Base-by-base conservation (phyloP, 331 rosid genomes). In the Ulmus americana region DNA sequence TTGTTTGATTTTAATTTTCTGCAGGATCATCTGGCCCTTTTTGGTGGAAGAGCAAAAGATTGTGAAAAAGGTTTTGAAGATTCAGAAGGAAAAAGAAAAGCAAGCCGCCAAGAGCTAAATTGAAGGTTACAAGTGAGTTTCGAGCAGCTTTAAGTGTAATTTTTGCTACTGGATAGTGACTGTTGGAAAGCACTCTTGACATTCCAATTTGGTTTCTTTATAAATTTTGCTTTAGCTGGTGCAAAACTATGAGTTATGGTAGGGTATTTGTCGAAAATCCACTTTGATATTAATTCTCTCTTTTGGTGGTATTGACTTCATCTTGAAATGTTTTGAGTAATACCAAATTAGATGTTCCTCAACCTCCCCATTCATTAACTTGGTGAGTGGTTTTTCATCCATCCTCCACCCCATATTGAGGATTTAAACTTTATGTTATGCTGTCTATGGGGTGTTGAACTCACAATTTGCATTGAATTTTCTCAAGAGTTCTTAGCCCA, bases 11-110 rank as follows among this genome's bases (percentile, higher is more conserved):
- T 10, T n/a, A 6, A 20, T 57, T 9, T 38, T 39, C 5, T 13
- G 59, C 67, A 76, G 80, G 63, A 70, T 69, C 39, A 59, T 62
- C 46, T 38, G 80, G 39, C 69, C 79, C 58, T 74, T 68, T 61
- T 68, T 61, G 74, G 79, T 74, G 53, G 79, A 74, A 63, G 73
- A 74, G 51, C 78, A 74, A 61, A 74, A 74, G 69, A 74, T 60
- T 60, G 64, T 60, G 50, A 60, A 61, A n/a, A 61, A 61, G 66
- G 66, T 61, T 38, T 20, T 61, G 70, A 76, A 76, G 76, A 60
- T 81, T 73, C 81, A 78, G 69, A 74, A 76, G 71, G 59, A 81
- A 12, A 80, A 75, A 48, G 78, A 80, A 59, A 80, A 69, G 69
- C 69, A 61, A 10, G 70, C 83, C 45, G 63, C 78, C 7, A 77